phyloP scores from a whole-genome alignment of 208 protist species.

The Leishmania martiniquensis region DNA sequence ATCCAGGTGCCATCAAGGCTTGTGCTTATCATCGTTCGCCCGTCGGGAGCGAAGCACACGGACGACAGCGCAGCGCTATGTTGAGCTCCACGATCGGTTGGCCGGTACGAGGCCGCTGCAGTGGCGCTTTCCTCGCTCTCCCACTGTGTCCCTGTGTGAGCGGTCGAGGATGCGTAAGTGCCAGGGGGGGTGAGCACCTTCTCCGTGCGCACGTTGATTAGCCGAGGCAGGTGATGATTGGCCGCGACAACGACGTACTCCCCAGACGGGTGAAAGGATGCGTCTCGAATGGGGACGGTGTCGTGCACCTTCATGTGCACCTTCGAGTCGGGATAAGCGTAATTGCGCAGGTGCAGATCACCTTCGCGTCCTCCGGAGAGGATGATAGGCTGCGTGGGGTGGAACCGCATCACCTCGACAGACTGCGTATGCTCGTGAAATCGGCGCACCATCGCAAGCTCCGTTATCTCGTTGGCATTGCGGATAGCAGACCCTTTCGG shows the following conservation, averaged over 20 bases:
- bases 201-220: constrained; percentile 70
- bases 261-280: constrained; percentile 79
- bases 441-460: constrained; percentile 69
- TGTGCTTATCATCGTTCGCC: constrained; percentile 62
- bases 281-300: constrained; percentile 67
- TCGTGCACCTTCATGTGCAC: constrained; percentile 74
- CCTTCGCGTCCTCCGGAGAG: constrained; percentile 73
- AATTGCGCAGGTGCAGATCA: constrained; percentile 69
- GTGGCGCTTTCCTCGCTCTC: constrained; percentile 15
- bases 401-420: constrained; percentile 82
- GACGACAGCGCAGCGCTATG: constrained; percentile 75
- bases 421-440: constrained; percentile 75
- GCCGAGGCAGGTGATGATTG: constrained; percentile 70
- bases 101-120: constrained; percentile 7
- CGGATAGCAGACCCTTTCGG: constrained; percentile 27
- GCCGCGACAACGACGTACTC: constrained; percentile 82
- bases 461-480: constrained; percentile 85
- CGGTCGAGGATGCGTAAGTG: constrained; percentile 29
- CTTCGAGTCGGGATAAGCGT: constrained; percentile 57
- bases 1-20: constrained; percentile 78
- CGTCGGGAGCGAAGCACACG: constrained; percentile 63
- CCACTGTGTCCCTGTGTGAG: constrained; percentile 14
- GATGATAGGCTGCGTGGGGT: constrained; percentile 62
- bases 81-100: constrained; percentile 27
- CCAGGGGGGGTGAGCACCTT: constrained; percentile 56